A percentile compares a stretch with the other conserved stretches of the same genome.
These are phyloP conservation scores for Boletus semigastroideus DNA, from an alignment of 1,284 basidiomycete species.

Conservation along the genomic window DNA sequence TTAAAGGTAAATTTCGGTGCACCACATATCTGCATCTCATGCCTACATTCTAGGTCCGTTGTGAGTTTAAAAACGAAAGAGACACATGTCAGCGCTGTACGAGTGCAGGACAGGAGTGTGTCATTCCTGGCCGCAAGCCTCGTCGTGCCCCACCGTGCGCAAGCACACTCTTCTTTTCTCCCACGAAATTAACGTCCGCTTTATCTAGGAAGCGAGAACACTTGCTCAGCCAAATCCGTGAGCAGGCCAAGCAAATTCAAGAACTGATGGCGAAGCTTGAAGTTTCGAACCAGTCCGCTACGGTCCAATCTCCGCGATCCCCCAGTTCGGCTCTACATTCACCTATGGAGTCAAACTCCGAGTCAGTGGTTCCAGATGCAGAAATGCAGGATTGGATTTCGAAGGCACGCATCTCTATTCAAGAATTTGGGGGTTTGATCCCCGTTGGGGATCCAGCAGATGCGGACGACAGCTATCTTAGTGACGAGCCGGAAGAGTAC, in stretches of 20 bases:
- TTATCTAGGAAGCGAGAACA: conserved; percentile 67
- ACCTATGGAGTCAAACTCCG: conserved; percentile 26
- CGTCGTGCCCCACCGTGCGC: conserved; percentile 73
- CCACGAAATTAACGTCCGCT: conserved; percentile 4
- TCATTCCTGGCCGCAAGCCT: conserved; percentile 74
- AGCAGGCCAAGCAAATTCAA: conserved; percentile 68
- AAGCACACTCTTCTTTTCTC: not conserved
- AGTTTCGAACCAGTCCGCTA: conserved; percentile 21
- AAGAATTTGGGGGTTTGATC: conserved; percentile 64
- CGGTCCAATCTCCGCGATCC: conserved; percentile 30
- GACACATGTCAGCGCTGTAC: conserved; percentile 72
- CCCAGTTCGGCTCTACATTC: conserved; percentile 28
- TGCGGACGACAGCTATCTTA: conserved; percentile 35
- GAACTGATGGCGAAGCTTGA: conserved; percentile 67
- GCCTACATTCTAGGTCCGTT: conserved; percentile 49
- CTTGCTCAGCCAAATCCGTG: conserved; percentile 67
- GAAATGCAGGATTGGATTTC: conserved; percentile 70
- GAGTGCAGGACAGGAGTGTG: conserved; percentile 65
- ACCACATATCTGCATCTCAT: conserved; percentile 1
- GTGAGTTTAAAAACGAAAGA: conserved; percentile 65
- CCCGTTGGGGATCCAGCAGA: conserved; percentile 45
- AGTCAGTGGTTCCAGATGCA: conserved; percentile 34
- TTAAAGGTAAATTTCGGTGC: conserved; percentile 50
- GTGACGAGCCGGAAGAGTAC: conserved; percentile 22
- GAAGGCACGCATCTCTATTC: conserved; percentile 63